phyloP scores from a whole-genome alignment of 106 monocot genomes.

The Dendrobium huoshanense region DNA sequence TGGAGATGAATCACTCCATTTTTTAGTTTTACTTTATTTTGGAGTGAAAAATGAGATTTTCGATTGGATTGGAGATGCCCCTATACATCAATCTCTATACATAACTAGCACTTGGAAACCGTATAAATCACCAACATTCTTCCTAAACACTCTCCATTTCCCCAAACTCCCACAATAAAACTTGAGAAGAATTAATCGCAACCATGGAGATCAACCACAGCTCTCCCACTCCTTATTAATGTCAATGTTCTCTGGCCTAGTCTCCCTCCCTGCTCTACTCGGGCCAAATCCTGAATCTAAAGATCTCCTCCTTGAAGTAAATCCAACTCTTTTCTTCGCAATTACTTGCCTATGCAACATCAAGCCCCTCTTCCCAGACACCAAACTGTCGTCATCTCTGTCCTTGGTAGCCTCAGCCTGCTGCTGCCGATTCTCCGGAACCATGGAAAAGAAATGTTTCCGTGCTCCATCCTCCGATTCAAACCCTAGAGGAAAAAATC shows the following conservation, averaged over 20 bases:
- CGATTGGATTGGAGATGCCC: background rate
- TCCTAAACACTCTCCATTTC: background rate
- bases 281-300: background rate
- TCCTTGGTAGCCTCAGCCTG: background rate
- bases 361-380: background rate
- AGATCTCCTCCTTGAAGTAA: background rate
- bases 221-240: constrained; percentile 1
- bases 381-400: background rate
- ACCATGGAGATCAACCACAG: background rate
- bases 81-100: background rate
- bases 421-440: background rate
- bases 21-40: too few relatives aligned
- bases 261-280: background rate
- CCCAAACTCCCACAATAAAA: background rate
- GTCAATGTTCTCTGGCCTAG: background rate
- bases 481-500: constrained; percentile 50
- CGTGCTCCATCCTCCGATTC: background rate
- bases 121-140: background rate
- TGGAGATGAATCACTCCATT: too few relatives aligned
- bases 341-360: background rate
- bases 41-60: too few relatives aligned
- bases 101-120: background rate
- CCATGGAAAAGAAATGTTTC: background rate
- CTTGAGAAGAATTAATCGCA: background rate
- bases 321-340: background rate